Evolutionary conservation across 345 rosid species (phyloP), one percentile per base, ranked within the genome.

Genomic region (Eutrema yunnanense): DNA sequence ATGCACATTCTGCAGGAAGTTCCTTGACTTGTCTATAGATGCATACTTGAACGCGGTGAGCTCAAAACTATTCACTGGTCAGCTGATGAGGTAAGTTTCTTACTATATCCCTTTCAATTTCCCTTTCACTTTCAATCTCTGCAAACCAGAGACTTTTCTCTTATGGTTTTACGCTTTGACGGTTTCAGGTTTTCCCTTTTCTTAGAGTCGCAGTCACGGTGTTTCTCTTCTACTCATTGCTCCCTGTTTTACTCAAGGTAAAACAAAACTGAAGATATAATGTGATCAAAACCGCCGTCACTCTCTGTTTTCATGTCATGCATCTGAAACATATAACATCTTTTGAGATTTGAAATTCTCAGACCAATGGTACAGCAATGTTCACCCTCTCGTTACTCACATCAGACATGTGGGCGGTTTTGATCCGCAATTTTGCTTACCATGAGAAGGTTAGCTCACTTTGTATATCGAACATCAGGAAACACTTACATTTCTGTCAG

Each of bases 321-420:
- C 52, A 27, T 48, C 52, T 48, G 11, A 48, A 16, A 49, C 30
- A 48, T 48, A 0, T 16, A 48, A 48, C 11, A 14, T 46, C 22
- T 46, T 46, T 46, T 46, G 50, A 46, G 3, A 49, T 49, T 8
- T 65, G 49, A 47, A 36, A 8, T 11, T 11, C 60, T 76, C 83
- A 87, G 98, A 80, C 80, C 10, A 91, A 50, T 65, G 97, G 98
- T 3, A 76, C 98, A 22, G 81, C 97, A 26, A 91, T 94, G 98
- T 84, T 91, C 49, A 94, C 80, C 81, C 84, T 94, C 73, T 94
- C 98, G 16, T 71, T 94, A 76, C 85, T 94, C 22, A 89, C 98
- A 52, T 86, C 97, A 36, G 96, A 94, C 73, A 92, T 95, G 97
- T 95, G 96, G 97, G 86, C 96, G 1, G 93, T 95, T 56, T 3